Percentiles rank a stretch among this genome's conserved stretches.
Conservation (phyloP, 495 filamentous ascomycete species). For the Halenospora varia region DNA sequence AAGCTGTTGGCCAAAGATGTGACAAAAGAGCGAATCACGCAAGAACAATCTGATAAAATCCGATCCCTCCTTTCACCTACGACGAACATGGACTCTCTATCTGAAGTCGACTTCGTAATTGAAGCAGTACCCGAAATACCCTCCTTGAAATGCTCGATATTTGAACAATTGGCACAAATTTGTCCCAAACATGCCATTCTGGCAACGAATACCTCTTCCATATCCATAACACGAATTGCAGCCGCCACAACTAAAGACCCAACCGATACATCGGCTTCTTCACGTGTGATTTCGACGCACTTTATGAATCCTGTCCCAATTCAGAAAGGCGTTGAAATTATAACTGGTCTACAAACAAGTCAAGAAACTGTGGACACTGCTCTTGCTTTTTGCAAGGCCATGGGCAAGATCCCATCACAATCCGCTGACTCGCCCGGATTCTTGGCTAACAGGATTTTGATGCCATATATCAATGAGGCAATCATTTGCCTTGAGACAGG, state of each 20-base stretch:
- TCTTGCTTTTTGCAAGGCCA: conserved; percentile 79
- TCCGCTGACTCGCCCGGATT: conserved; percentile 92
- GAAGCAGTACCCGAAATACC: conserved; percentile 96
- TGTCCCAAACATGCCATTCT: conserved; percentile 86
- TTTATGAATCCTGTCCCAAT: conserved; percentile 99
- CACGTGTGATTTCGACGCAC: conserved; percentile 90
- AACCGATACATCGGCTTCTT: conserved; percentile 73
- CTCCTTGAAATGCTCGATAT: conserved; percentile 82
- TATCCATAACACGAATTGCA: conserved; percentile 94
- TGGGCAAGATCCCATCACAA: conserved; percentile 88
- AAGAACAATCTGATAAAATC: conserved; percentile 67
- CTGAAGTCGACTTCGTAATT: conserved; percentile 92
- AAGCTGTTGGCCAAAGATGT: conserved; percentile 92
- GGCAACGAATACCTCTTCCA: conserved; percentile 96
- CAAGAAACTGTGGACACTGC: conserved; percentile 74
- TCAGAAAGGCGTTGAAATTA: conserved; percentile 97
- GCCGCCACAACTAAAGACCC: conserved; percentile 74
- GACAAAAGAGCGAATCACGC: conserved; percentile 73
- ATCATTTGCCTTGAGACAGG: conserved; percentile 95
- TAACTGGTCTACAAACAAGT: conserved; percentile 88
- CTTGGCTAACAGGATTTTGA: conserved; percentile 92
- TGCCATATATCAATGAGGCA: conserved; percentile 99
- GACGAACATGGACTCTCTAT: conserved; percentile 73
- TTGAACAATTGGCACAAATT: conserved; percentile 76
- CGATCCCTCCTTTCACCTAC: conserved; percentile 63